These are phyloP conservation scores for Clavispora phyllophila DNA, from an alignment of 805 yeast species.

Conservation along the genomic window DNA sequence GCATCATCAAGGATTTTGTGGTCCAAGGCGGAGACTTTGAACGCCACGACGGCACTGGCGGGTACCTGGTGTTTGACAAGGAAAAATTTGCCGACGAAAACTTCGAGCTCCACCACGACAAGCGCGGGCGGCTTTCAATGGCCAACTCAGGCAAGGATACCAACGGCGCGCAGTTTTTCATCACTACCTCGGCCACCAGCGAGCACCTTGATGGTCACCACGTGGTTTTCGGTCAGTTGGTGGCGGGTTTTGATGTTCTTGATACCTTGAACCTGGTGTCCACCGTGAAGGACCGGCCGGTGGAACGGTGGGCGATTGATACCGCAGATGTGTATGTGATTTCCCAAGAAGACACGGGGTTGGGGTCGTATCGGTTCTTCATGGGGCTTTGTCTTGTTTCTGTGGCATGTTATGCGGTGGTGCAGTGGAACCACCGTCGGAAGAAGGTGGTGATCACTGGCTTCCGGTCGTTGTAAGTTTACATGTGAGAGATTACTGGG, in stretches of 20 bases:
- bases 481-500: no score
- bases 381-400: background rate
- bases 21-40: conserved; percentile 37
- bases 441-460: conserved; percentile 1
- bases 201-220: conserved; percentile 19
- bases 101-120: conserved; percentile 21
- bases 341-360: background rate
- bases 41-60: conserved; percentile 21
- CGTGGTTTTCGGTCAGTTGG: conserved; percentile 25
- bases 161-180: conserved; percentile 22
- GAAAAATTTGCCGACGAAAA: conserved; percentile 21
- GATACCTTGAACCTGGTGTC: conserved; percentile 8
- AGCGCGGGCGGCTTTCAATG: conserved; percentile 29
- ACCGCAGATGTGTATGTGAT: background rate
- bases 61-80: conserved; percentile 24
- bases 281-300: conserved; percentile 5
- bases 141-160: conserved; percentile 22
- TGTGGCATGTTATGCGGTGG: background rate
- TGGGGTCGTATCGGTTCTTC: background rate
- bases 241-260: conserved; percentile 18
- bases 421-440: background rate
- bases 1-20: conserved; percentile 33
- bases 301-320: conserved; percentile 5
- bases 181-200: conserved; percentile 14
- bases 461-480: background rate